These are phyloP conservation scores for Strobilomyces echinocephalus DNA, from an alignment of 768 basidiomycete species.

Conservation along the genomic window DNA sequence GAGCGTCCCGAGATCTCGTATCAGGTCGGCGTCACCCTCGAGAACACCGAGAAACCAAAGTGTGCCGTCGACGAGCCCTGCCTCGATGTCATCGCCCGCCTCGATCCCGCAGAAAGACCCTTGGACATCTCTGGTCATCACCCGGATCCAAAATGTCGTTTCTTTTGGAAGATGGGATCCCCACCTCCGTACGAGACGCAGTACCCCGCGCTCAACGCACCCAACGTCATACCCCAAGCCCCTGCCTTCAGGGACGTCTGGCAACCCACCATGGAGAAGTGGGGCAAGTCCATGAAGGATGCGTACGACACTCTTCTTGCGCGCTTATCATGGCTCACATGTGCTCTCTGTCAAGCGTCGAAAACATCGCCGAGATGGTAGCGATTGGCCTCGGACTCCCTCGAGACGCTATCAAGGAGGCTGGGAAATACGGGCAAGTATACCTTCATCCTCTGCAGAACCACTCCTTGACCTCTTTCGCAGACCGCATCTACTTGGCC, in stretches of 20 bases:
- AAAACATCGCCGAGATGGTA: conserved; percentile 83
- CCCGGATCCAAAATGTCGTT: conserved; percentile 93
- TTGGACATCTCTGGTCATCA: conserved; percentile 75
- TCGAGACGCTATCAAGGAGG: conserved; percentile 64
- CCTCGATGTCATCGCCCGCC: conserved; percentile 65
- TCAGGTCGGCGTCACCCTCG: conserved; percentile 93
- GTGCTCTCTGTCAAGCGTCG: conserved; percentile 49
- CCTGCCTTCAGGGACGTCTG: conserved; percentile 55
- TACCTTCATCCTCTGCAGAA: background rate
- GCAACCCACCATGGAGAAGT: conserved; percentile 71
- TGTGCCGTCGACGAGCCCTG: conserved; percentile 84
- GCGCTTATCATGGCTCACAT: conserved; percentile 4
- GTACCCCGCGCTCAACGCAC: conserved; percentile 72
- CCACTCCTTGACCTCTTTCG: background rate
- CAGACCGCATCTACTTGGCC: conserved; percentile 85
- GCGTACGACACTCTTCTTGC: conserved; percentile 50
- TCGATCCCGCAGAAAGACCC: conserved; percentile 78
- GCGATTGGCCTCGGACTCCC: conserved; percentile 79
- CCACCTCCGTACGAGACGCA: conserved; percentile 71
- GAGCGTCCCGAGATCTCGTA: conserved; percentile 83
- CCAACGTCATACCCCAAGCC: conserved; percentile 76
- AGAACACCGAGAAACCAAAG: conserved; percentile 90
- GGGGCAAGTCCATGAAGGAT: conserved; percentile 85
- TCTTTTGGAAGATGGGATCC: conserved; percentile 83
- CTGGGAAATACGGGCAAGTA: conserved; percentile 78